Evolutionary conservation across 1,139 yeast genomes (phyloP).

Genomic region (Sugiyamaella neomexicana): DNA sequence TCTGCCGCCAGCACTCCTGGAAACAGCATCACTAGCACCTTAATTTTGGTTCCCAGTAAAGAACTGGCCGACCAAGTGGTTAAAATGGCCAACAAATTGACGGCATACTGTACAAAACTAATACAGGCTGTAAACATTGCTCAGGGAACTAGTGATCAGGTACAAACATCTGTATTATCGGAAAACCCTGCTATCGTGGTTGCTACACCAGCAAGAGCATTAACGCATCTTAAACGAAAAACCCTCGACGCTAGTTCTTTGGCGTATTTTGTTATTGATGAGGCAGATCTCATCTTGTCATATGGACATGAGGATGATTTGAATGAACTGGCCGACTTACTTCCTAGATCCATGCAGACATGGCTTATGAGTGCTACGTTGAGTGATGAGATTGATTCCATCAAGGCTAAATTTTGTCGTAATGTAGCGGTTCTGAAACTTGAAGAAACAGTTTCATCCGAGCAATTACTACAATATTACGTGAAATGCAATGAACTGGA

Average conservation of each 20-base stretch:
- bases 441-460: conserved; percentile 40
- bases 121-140: conserved; percentile 73
- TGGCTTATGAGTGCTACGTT: conserved; percentile 97
- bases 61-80: conserved; percentile 84
- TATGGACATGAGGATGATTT: conserved; percentile 92
- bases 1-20: conserved; percentile 13
- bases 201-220: conserved; percentile 82
- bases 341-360: conserved; percentile 79
- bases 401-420: conserved; percentile 78
- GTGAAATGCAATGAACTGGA: conserved; percentile 88
- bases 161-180: conserved; percentile 64
- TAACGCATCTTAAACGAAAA: conserved; percentile 46
- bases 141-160: conserved; percentile 68
- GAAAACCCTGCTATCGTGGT: conserved; percentile 77
- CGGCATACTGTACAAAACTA: conserved; percentile 67
- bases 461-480: conserved; percentile 72
- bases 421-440: conserved; percentile 82
- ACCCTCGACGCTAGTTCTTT: conserved; percentile 48
- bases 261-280: conserved; percentile 82
- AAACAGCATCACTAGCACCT: conserved; percentile 39
- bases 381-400: conserved; percentile 76
- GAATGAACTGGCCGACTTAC: conserved; percentile 53
- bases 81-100: conserved; percentile 65
- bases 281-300: conserved; percentile 86
- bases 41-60: conserved; percentile 80